Base-by-base conservation (phyloP, 208 protist genomes). In the Phytomonas francai region DNA sequence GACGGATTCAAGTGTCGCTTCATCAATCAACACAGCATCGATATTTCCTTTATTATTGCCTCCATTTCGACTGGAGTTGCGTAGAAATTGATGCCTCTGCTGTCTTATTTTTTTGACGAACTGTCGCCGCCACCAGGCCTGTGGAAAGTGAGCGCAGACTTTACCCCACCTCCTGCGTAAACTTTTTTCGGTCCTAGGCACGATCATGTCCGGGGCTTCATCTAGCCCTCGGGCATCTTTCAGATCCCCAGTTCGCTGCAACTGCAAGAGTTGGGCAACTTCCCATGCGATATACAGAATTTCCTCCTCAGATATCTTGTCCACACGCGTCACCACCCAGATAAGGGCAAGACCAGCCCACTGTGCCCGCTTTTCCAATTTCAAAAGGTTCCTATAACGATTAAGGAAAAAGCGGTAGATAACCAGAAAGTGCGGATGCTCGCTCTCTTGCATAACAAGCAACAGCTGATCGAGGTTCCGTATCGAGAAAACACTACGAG, bases 361-460 rank as follows among this genome's bases (percentile, higher is more conserved):
- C 42, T 73, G 70, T 19, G 65, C 76, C 0, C 78, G 78, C 33
- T 85, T 80, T 36, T 73, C 60, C 25, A 71, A 45, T 0, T 54
- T 67, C 31, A 77, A 59, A 34, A 67, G 70, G 25, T 62, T 56
- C 59, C 62, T 75, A 49, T 74, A 75, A 57, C 30, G 68, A 36
- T 33, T 9, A 32, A 83, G 71, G 31, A 88, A 80, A 32, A 72
- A 63, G 32, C 63, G 80, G 73, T 92, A 94, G 69, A 88, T 89
- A 6, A 72, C 59, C 71, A 91, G 79, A 66, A 91, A 92, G 12
- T 45, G 49, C 2, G 77, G 39, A 65, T 92, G 78, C 67, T 91
- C 85, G 34, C 69, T 68, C 67, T 92, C 89, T 59, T 94, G 86
- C 33, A 94, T 70, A 19, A 89, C 64, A 31, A 85, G 78, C 71